Base-by-base conservation (phyloP, 164 flowering plant genomes). In the Sextonia rubra region DNA sequence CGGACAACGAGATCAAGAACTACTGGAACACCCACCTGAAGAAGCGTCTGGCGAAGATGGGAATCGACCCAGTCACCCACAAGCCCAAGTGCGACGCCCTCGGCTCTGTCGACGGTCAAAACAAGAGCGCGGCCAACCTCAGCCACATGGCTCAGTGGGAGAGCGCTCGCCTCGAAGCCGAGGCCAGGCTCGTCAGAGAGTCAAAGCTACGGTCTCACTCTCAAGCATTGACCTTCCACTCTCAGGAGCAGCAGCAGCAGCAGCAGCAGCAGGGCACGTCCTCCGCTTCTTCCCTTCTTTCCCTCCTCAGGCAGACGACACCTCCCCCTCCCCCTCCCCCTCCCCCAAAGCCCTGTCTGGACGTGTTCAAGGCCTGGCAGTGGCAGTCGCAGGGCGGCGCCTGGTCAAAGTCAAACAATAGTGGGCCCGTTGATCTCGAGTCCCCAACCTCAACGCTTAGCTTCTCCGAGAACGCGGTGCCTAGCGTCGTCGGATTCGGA, bases 131-230 rank as follows among this genome's bases (percentile, higher is more conserved):
- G 0, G 91, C 97, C 49, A 88, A 85, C 55, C 86, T 92, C 17
- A 90, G 93, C 85, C 98, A 94, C 81, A 87, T 92, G 88, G 97
- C 97, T 65, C 97, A 91, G 67, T 92, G 97, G 98, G 97, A 94
- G 73, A 90, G 91, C n/a, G 94, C 98, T 7, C 81, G 98, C 12
- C 90, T 94, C 4, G 97, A 94, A 77, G 98, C 98, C 37, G 98
- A 94, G 62, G 93, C 98, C 11, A 71, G 96, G 15, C 78, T 94
- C 32, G 97, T 81, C 60, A 69, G 91, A 48, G 94, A 93, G 63
- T 91, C 97, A 1, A 91, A 83, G 74, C 81, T 92, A 3, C 84
- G 90, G 1, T 79, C 89, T 9, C 11, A 37, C 1, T 79, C 89
- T 9, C 11, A 37, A 37, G 75, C 24, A 30, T 76, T n/a, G n/a